Base-by-base conservation (phyloP, 192 early-diverging fungal genomes). In the Martensiomyces pterosporus region DNA sequence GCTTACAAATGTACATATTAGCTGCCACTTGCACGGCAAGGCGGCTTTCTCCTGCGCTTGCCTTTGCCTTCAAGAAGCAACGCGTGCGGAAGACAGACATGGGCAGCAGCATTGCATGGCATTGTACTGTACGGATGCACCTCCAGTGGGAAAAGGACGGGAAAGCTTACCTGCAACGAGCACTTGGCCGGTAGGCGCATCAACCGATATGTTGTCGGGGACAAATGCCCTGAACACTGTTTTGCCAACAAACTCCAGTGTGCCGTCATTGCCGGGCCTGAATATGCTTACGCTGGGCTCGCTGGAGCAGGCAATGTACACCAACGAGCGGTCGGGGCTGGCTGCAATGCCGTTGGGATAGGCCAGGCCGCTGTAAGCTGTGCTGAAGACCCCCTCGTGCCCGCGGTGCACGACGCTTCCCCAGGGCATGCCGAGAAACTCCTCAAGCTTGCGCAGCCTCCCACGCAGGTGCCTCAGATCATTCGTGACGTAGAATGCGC, bases 401-500 rank as follows among this genome's bases (percentile, higher is more conserved):
- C 53, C 53, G 22, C 60, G 64, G 48, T 65, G 52, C 3, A 65
- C 69, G 35, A 73, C 27, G 36, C 57, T 53, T 14, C 69, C 62
- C 69, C 69, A 73, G 29, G 69, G 53, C 69, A 73, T 65, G 32
- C 69, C 69, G 26, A 73, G 39, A 12, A 73, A 36, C 47, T 75
- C 42, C 52, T 83, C 79, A 24, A 75, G 26, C 3, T 38, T 43
- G 37, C 69, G 65, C 64, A 63, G 52, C 4, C 25, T 14, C 5
- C 59, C 55, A 2, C 45, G 16, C 8, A 17, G 39, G 29, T 70
- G 49, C 19, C 29, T 27, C 44, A 74, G 36, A 33, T 83, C 81
- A 51, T 83, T 83, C 14, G 79, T 78, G 3, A 78, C 70, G 52
- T 83, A 83, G 39, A 83, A 83, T 10, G 75, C 66, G 26, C 59